Evolutionary conservation across 805 yeast genomes (phyloP).

Genomic region (Myxozyma neotropica): DNA sequence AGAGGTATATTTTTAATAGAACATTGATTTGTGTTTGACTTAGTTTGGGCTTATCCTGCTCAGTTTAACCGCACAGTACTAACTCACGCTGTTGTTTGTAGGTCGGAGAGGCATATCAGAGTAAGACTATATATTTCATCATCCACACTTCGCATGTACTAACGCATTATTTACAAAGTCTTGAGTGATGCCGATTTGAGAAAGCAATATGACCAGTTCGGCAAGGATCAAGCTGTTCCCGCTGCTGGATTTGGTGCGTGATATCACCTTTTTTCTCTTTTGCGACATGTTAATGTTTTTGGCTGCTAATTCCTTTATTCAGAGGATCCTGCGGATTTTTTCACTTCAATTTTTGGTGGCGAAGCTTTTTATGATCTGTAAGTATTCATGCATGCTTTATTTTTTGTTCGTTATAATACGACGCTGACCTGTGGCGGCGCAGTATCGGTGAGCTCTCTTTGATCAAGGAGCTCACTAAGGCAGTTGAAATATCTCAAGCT

Average conservation of each 20-base stretch:
- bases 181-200: slow-evolving; percentile 73
- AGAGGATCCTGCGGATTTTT: slow-evolving; percentile 83
- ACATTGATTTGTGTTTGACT: neutral
- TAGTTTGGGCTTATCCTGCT: neutral
- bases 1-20: too few species aligned
- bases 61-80: neutral
- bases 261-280: neutral
- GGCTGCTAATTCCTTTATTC: neutral
- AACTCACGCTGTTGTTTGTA: neutral
- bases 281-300: neutral
- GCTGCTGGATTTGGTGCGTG: slow-evolving; percentile 60
- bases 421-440: neutral
- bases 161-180: slow-evolving; percentile 43
- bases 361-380: slow-evolving; percentile 72
- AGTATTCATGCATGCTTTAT: neutral
- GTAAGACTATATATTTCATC: slow-evolving; percentile 22
- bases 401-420: neutral
- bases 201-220: slow-evolving; percentile 76
- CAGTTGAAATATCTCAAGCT: slow-evolving; percentile 52
- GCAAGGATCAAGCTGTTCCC: slow-evolving; percentile 74
- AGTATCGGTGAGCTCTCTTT: slow-evolving; percentile 86
- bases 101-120: slow-evolving; percentile 21
- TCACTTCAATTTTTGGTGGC: slow-evolving; percentile 86
- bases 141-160: neutral
- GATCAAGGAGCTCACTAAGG: slow-evolving; percentile 71